Base-by-base conservation (phyloP, 2,329 filamentous ascomycete genomes). In the Cryphonectria japonica region DNA sequence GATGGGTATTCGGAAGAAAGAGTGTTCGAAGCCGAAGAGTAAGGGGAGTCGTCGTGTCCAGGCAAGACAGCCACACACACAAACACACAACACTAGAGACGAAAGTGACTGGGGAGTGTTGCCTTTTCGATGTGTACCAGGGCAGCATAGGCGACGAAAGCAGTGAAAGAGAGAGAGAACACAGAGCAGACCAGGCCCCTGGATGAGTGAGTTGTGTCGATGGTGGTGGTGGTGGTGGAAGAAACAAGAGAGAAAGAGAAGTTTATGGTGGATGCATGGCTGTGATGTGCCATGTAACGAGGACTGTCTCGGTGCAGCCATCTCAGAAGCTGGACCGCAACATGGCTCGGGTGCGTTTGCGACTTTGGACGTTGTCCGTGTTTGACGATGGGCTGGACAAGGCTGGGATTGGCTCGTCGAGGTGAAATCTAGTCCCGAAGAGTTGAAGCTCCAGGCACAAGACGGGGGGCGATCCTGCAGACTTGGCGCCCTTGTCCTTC, bases 401-500 rank as follows among this genome's bases (percentile, higher is more conserved):
- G 66, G 67, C 41, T 39, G 19, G 41, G 39, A 62, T 63, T 68
- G 59, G 67, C 22, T 14, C 43, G n/a, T 19, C 26, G 50, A n/a
- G 50, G 7, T 32, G 64, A 29, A 19, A 39, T 66, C 64, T 66
- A 66, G 46, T 66, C 64, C 50, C 16, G 70, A 74, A 67, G 68
- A 63, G 68, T 62, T 66, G 59, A 59, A n/a, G 65, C 64, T 71
- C 68, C 59, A 76, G 71, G 46, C 57, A 68, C 71, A 68, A 68
- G 71, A 37, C 71, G 69, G 62, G 50, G 68, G 68, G 67, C 46
- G 71, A 66, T 68, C 46, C 34, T n/a, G 26, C 63, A 41, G 22
- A 22, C 26, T 66, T 70, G 68, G 63, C 43, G 68, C 63, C 34
- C 16, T 26, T 54, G 37, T 39, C 5, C 46, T 39, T 54, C 37